phyloP scores from a whole-genome alignment of 1,284 basidiomycete species.

The Thelephora terrestris region DNA sequence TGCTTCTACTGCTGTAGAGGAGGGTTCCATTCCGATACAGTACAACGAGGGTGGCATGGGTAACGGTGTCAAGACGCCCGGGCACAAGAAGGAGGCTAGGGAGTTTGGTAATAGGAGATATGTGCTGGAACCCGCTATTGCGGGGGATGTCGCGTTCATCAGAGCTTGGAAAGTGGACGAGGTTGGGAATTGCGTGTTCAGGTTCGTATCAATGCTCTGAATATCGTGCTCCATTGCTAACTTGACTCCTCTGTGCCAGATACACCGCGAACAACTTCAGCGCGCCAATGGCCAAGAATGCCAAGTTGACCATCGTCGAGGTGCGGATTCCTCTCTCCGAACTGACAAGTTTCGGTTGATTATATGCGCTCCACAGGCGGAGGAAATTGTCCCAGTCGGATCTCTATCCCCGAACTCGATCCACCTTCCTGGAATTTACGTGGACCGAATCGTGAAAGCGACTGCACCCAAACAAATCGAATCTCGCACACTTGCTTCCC shows the following conservation, averaged over 20 bases:
- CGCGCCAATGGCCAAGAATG: slow-evolving; percentile 81
- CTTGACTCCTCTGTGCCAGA: slow-evolving; percentile 26
- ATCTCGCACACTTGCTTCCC: slow-evolving; percentile 55
- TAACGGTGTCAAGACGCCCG: slow-evolving; percentile 56
- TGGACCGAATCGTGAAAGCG: slow-evolving; percentile 78
- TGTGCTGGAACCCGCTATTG: slow-evolving; percentile 81
- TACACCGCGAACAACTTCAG: slow-evolving; percentile 89
- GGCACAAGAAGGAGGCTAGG: slow-evolving; percentile 71
- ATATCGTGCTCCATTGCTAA: neutral
- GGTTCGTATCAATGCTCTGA: slow-evolving; percentile 30
- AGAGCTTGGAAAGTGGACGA: slow-evolving; percentile 96
- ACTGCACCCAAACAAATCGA: slow-evolving; percentile 77
- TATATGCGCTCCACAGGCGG: slow-evolving; percentile 47
- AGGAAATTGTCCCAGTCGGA: slow-evolving; percentile 85
- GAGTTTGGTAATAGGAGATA: slow-evolving; percentile 79
- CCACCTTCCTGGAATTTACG: slow-evolving; percentile 80
- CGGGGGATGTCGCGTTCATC: slow-evolving; percentile 84
- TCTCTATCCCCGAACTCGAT: slow-evolving; percentile 77
- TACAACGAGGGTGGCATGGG: slow-evolving; percentile 61
- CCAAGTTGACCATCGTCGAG: slow-evolving; percentile 88
- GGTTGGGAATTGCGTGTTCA: slow-evolving; percentile 78
- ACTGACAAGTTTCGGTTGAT: neutral
- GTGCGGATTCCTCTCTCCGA: slow-evolving; percentile 26
- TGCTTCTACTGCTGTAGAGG: slow-evolving; percentile 80
- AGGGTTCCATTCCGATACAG: slow-evolving; percentile 64